Percentiles rank a stretch among this genome's conserved stretches.
Conservation (phyloP, 768 basidiomycete genomes). For the Daedaleopsis nitida region DNA sequence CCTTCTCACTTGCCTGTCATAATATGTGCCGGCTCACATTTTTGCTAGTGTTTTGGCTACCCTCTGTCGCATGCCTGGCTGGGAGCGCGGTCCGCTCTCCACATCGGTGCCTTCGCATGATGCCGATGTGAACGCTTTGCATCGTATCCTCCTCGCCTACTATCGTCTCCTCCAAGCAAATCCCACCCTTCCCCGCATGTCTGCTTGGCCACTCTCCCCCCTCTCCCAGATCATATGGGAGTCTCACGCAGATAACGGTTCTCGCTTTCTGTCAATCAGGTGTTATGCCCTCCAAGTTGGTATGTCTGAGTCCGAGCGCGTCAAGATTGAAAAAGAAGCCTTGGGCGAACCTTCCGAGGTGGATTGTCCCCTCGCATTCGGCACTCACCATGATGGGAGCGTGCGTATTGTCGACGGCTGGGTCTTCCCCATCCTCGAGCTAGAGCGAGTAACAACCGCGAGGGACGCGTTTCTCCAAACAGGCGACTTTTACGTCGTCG, state of each 20-base stretch:
- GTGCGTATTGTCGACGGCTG: slow-evolving; percentile 67
- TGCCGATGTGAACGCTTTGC: slow-evolving; percentile 52
- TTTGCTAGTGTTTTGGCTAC: slow-evolving; percentile 55
- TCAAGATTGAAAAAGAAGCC: slow-evolving; percentile 59
- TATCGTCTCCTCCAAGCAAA: slow-evolving; percentile 80
- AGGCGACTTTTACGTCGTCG: slow-evolving; percentile 48
- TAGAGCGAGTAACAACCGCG: slow-evolving; percentile 54
- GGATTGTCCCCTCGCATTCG: slow-evolving; percentile 68
- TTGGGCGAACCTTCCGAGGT: slow-evolving; percentile 60
- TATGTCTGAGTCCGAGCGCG: slow-evolving; percentile 77
- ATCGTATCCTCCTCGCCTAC: slow-evolving; percentile 74
- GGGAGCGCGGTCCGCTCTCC: slow-evolving; percentile 56
- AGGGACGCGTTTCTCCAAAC: slow-evolving; percentile 45
- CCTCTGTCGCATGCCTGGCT: slow-evolving; percentile 45
- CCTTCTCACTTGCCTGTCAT: slow-evolving; percentile 5
- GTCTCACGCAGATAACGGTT: slow-evolving; percentile 62
- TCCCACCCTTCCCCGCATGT: slow-evolving; percentile 59
- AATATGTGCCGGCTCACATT: slow-evolving; percentile 10
- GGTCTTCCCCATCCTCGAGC: slow-evolving; percentile 76
- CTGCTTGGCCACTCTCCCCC: slow-evolving; percentile 58
- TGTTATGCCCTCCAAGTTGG: slow-evolving; percentile 78
- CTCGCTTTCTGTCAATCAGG: slow-evolving; percentile 70
- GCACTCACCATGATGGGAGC: slow-evolving; percentile 48
- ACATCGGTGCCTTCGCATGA: slow-evolving; percentile 27
- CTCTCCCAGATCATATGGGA: slow-evolving; percentile 47